These are phyloP conservation scores for Neonectria magnoliae DNA, from an alignment of 2,329 filamentous ascomycete genomes.

Conservation along the genomic window DNA sequence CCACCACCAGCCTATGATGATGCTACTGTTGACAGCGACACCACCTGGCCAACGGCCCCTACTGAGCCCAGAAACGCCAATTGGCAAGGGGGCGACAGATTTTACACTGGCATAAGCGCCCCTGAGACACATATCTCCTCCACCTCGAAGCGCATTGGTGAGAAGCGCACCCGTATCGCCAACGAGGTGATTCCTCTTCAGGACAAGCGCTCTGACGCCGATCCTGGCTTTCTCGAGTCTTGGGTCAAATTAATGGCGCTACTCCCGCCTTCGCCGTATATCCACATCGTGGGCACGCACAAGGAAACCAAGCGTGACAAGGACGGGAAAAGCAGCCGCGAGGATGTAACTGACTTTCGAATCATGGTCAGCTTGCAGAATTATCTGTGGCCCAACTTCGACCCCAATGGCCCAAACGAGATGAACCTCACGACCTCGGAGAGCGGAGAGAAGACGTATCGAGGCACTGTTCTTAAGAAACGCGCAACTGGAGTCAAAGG, in stretches of 20 bases:
- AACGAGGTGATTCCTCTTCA: slow-evolving; percentile 30
- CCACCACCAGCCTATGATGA: slow-evolving; percentile 1
- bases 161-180: slow-evolving; percentile 29
- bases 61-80: background rate
- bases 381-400: slow-evolving; percentile 37
- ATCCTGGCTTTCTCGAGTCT: slow-evolving; percentile 23
- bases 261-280: slow-evolving; percentile 32
- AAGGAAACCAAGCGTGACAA: slow-evolving; percentile 27
- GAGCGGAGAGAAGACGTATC: slow-evolving; percentile 34
- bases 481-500: slow-evolving; percentile 29
- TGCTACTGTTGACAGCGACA: background rate
- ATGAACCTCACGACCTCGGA: slow-evolving; percentile 28
- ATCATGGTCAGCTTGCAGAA: slow-evolving; percentile 36
- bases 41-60: background rate
- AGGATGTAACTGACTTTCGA: slow-evolving; percentile 31
- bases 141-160: slow-evolving; percentile 24
- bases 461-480: slow-evolving; percentile 31
- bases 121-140: slow-evolving; percentile 23
- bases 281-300: slow-evolving; percentile 31
- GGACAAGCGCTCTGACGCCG: slow-evolving; percentile 27
- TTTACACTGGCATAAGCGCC: slow-evolving; percentile 2
- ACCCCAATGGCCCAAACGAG: background rate
- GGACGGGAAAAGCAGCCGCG: slow-evolving; percentile 26
- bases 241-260: slow-evolving; percentile 29
- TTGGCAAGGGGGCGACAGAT: background rate